Base-by-base conservation (phyloP, 352 stramenopile genomes). In the Globisporangium perplexum region DNA sequence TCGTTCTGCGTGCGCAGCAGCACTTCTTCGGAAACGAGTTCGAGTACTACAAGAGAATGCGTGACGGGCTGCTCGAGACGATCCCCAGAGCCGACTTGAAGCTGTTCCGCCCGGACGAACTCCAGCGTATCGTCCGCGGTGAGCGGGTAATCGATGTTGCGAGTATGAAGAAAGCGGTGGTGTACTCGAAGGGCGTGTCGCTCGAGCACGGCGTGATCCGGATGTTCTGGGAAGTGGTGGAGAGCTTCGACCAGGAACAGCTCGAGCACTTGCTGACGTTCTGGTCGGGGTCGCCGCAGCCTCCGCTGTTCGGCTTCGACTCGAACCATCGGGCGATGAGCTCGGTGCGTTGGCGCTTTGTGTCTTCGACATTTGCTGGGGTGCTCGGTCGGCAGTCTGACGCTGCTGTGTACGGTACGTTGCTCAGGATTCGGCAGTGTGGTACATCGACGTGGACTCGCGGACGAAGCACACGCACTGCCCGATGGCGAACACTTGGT, bases 401-500 rank as follows among this genome's bases (percentile, higher is more conserved):
- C 33, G 23, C 6, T 39, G 20, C 39, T 22, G n/a, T 55, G 22
- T 30, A 54, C 5, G 28, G 22, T 30, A 54, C 5, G 28, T 41
- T 41, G 42, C 28, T 45, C 39, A 90, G 80, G 75, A 90, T 46
- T 69, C 70, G 41, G 70, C 64, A 7, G 68, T 63, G 44, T 90
- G 80, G 80, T 88, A 82, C 60, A 71, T 89, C 35, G 80, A 91
- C 38, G 72, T 91, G 10, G 77, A 88, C 30, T 47, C 67, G 8
- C 56, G 60, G 14, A 74, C 66, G 65, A 71, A 81, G 24, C 57
- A 41, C 8, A 61, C 55, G 18, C 68, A 77, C n/a, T 88, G 73
- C 22, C 82, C 82, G 2, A 86, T 80, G 56, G 82, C 79, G 7
- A 87, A 89, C 44, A 92, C 77, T 11, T 92, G 79, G 82, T 92